Evolutionary conservation across 768 basidiomycete species (phyloP).

Genomic region (Boletellus ananiceps): DNA sequence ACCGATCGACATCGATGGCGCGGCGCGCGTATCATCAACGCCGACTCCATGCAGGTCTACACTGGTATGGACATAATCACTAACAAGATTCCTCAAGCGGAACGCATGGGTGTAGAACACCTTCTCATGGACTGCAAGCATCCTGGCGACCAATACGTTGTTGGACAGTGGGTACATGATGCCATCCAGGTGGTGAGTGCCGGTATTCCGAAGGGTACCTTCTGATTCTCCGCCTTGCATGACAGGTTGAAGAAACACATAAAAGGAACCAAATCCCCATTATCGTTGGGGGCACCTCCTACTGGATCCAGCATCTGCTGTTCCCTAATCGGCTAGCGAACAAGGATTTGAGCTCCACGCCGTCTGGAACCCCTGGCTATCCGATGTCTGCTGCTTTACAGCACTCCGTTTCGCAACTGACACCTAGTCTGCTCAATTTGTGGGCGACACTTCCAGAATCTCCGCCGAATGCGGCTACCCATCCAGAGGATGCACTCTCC

Average conservation of each 20-base stretch:
- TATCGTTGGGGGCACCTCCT: conserved; percentile 92
- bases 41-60: conserved; percentile 98
- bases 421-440: conserved; percentile 43
- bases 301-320: conserved; percentile 95
- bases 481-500: conserved; percentile 55
- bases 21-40: conserved; percentile 81
- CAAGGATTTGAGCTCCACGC: conserved; percentile 16
- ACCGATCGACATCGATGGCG: conserved; percentile 39
- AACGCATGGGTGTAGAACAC: conserved; percentile 81
- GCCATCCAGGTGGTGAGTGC: conserved; percentile 66
- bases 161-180: conserved; percentile 85
- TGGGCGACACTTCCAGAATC: conserved; percentile 56
- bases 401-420: conserved; percentile 41
- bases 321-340: conserved; percentile 71
- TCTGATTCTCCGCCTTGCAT: neutral
- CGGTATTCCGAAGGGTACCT: neutral
- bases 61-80: conserved; percentile 88
- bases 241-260: conserved; percentile 74
- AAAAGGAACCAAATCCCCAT: conserved; percentile 66
- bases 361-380: neutral
- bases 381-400: conserved; percentile 36
- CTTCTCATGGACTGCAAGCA: conserved; percentile 84
- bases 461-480: conserved; percentile 50
- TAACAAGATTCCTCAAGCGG: conserved; percentile 79
- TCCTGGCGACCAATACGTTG: conserved; percentile 83